Evolutionary conservation across 192 early-diverging fungal genomes (phyloP).

Genomic region (Tieghemiomyces parasiticus): DNA sequence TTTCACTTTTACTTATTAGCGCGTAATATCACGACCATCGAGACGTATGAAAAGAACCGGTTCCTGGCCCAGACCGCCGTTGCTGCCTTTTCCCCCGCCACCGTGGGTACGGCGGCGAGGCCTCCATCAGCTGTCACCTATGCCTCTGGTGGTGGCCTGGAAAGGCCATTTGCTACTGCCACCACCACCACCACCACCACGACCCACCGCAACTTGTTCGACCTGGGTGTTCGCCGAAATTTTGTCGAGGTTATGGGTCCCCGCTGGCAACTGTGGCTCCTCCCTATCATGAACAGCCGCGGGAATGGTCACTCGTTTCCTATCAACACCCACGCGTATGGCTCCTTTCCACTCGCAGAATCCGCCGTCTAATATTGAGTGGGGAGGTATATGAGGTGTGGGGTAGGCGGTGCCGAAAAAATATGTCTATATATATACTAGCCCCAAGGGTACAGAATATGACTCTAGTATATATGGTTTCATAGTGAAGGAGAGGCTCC

Average conservation of each 20-base stretch:
- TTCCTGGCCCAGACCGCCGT: conserved; percentile 13
- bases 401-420: no score
- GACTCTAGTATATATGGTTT: no score
- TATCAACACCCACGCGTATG: conserved; percentile 28
- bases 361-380: no score
- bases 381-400: no score
- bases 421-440: no score
- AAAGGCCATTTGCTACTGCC: conserved; percentile 3
- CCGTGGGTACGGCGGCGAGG: no score
- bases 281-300: conserved; percentile 30
- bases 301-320: conserved; percentile 37
- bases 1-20: conserved; percentile 24
- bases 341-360: conserved; percentile 21
- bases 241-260: conserved; percentile 41
- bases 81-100: no score
- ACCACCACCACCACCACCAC: no score
- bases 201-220: conserved; percentile 25
- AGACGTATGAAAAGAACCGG: conserved; percentile 23
- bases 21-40: conserved; percentile 26
- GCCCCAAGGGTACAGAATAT: no score
- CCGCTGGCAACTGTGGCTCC: conserved; percentile 32
- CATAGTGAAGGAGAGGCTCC: no score
- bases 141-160: no score
- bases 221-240: conserved; percentile 26
- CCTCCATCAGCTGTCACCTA: no score